These are phyloP conservation scores for Lathyrus aphaca DNA, from an alignment of 306 rosid species.

Conservation along the genomic window DNA sequence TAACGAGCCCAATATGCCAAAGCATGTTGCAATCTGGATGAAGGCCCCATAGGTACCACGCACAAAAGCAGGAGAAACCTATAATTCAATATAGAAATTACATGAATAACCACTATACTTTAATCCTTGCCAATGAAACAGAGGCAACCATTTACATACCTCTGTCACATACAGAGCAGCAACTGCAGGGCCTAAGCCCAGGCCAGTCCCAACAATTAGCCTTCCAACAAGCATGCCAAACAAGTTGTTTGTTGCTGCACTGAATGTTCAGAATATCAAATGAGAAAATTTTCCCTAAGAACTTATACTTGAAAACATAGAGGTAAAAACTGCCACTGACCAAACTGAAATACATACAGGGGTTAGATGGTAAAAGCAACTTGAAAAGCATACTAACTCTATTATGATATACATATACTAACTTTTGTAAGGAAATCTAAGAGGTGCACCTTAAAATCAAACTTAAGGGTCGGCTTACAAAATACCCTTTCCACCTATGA, in stretches of 20 bases:
- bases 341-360: slow-evolving; percentile 23
- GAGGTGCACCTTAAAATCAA: slow-evolving; percentile 16
- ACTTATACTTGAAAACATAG: slow-evolving; percentile 8
- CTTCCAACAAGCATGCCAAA: slow-evolving; percentile 95
- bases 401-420: slow-evolving; percentile 11
- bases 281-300: slow-evolving; percentile 23
- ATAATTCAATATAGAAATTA: slow-evolving; percentile 37
- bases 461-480: background rate
- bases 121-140: slow-evolving; percentile 26
- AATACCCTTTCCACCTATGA: slow-evolving; percentile 17
- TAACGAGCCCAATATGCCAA: slow-evolving; percentile 87
- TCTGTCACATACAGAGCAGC: slow-evolving; percentile 85
- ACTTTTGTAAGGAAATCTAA: slow-evolving; percentile 21
- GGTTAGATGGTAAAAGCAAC: slow-evolving; percentile 13
- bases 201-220: slow-evolving; percentile 90
- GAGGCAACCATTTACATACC: slow-evolving; percentile 55
- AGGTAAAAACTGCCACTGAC: slow-evolving; percentile 2
- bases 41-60: slow-evolving; percentile 95
- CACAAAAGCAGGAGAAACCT: slow-evolving; percentile 94
- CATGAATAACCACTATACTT: slow-evolving; percentile 28
- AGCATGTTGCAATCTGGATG: slow-evolving; percentile 92
- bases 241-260: slow-evolving; percentile 86
- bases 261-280: slow-evolving; percentile 52
- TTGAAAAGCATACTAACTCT: slow-evolving; percentile 19
- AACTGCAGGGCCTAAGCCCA: slow-evolving; percentile 92